Evolutionary conservation across 345 rosid species (phyloP), one percentile per base, ranked within the genome.

Genomic region (Balakata baccata): DNA sequence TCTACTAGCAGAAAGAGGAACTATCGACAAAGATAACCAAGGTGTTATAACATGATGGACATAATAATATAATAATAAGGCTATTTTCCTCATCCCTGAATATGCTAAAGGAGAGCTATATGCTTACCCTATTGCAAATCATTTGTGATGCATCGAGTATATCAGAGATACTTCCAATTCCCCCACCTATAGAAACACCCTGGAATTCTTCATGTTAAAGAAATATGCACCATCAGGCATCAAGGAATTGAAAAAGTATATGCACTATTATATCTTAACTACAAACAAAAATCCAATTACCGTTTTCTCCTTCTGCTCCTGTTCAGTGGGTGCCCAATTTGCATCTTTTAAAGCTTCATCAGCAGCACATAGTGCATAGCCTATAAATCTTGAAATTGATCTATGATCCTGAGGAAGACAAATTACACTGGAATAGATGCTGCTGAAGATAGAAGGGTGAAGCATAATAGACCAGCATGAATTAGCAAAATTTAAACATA

Each of bases 131-230:
- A 77, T 92, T 96, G 75, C 89, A 89, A 34, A 95, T 89, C 93
- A 95, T 78, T 80, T 87, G 86, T 13, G 97, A 94, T 37, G 97
- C 99, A 68, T 89, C 94, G 50, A 95, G 72, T 72, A 87, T 82
- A 70, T 95, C 99, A 71, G 86, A 73, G 59, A 95, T 95, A 83
- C 99, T 91, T 81, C 99, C 99, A 37, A 85, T 95, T 64, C 97
- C 98, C 56, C 93, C 97, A 63, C 99, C 99, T 72, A 95, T 90
- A 20, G 99, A 92, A 75, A 94, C 96, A 71, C 98, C 98, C 98
- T 94, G 85, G 62, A 56, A 74, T 82, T 81, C 78, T 77, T 74
- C 76, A 80, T 51, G 79, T 72, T 80, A 82, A 77, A 77, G 51
- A 66, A 77, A 75, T 39, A 70, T 37, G 63, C 56, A 72, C 71